Percentiles rank a stretch among this genome's conserved stretches.
These are phyloP conservation scores for Bondarzewia mesenterica DNA, from an alignment of 1,284 basidiomycete species.

Conservation along the genomic window DNA sequence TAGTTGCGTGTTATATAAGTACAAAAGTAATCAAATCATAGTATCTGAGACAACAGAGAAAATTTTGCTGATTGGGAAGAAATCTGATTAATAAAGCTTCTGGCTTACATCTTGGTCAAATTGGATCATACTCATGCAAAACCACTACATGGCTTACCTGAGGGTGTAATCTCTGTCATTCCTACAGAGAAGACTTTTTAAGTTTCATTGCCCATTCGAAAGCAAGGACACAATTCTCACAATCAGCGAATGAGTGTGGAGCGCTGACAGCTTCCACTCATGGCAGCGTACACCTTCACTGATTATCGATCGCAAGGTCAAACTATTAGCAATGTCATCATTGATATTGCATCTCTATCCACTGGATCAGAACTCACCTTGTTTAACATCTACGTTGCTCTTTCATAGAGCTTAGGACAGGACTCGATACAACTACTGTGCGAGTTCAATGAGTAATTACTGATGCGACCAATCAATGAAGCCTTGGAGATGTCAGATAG, in stretches of 20 bases:
- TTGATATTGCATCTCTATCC: conserved; percentile 25
- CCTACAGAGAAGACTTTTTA: conserved; percentile 12
- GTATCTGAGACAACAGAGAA: too few species aligned
- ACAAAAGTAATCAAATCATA: too few species aligned
- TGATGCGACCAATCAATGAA: too few species aligned
- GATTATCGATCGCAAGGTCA: conserved; percentile 26
- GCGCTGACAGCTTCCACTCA: conserved; percentile 20
- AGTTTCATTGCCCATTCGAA: conserved; percentile 1
- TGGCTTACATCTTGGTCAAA: conserved; percentile 26
- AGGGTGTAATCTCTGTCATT: conserved; percentile 20
- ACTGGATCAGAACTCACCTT: conserved; percentile 15
- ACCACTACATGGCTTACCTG: conserved; percentile 17
- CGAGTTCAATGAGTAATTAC: neutral
- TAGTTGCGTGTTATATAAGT: too few species aligned
- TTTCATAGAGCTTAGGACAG: conserved; percentile 23
- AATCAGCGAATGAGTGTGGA: conserved; percentile 9
- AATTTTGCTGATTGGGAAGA: conserved; percentile 14
- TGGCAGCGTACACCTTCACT: conserved; percentile 25
- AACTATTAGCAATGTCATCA: conserved; percentile 20
- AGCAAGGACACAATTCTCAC: neutral
- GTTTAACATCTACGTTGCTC: conserved; percentile 26
- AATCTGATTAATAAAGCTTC: conserved; percentile 20
- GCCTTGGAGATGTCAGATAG: too few species aligned
- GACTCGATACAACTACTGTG: conserved; percentile 20
- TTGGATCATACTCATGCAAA: conserved; percentile 18